These are phyloP conservation scores for Sordariomycetes sp. DNA, from an alignment of 2,329 filamentous ascomycete genomes.

Conservation along the genomic window DNA sequence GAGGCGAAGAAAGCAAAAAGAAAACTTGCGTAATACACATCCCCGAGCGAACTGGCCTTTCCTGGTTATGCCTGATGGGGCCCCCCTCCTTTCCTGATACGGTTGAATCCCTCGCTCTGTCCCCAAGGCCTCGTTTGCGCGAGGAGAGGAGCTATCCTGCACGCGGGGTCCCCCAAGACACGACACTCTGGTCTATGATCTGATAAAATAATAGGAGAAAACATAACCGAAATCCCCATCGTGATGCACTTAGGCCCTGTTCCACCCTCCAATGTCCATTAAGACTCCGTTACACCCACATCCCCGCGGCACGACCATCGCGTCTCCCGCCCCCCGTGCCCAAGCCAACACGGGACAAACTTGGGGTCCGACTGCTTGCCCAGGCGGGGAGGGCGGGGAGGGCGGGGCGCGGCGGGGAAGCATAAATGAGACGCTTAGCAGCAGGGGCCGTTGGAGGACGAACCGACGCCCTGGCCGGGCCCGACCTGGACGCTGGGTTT, in stretches of 20 bases:
- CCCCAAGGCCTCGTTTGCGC: neutral
- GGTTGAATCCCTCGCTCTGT: neutral
- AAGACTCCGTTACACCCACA: conserved; percentile 5
- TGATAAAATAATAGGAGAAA: neutral
- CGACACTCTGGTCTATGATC: conserved; percentile 2
- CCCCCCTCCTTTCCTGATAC: neutral
- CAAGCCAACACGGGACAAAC: neutral
- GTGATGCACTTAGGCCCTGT: conserved; percentile 1
- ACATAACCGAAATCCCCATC: conserved; percentile 1
- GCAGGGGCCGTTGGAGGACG: conserved; percentile 75
- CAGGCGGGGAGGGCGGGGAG: neutral
- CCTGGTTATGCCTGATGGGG: neutral
- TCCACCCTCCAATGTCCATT: neutral
- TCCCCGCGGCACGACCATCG: neutral
- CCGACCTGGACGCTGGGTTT: conserved; percentile 97
- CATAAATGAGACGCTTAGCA: conserved; percentile 50
- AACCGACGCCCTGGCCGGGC: conserved; percentile 87
- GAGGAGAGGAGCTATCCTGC: neutral
- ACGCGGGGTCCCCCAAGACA: neutral
- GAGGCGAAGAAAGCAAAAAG: conserved; percentile 5
- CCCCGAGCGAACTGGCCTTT: neutral
- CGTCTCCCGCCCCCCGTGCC: neutral
- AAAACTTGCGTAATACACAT: conserved; percentile 3
- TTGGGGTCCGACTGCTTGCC: neutral
- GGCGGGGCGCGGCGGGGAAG: neutral